Base-by-base conservation (phyloP, 2,329 filamentous ascomycete genomes). In the Daldinia sp. region DNA sequence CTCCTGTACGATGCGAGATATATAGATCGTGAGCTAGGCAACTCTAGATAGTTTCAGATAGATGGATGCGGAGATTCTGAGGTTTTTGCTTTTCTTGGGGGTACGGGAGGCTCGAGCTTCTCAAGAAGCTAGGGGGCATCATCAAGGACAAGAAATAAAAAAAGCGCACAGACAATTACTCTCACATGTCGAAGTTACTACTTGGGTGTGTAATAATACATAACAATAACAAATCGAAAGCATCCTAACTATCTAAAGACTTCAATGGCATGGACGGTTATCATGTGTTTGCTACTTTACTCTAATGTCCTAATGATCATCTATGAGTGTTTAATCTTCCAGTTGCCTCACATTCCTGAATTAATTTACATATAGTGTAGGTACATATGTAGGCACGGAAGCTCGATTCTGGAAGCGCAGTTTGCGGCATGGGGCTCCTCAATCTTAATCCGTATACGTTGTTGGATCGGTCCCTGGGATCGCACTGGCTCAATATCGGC, bases 91-190 rank as follows among this genome's bases (percentile, higher is more conserved):
- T 53, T 54, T 49, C n/a, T 29, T 37, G 48, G 27, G 21, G 30
- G n/a, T n/a, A 58, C 39, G 3, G 10, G 35, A 57, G 54, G 54
- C 15, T 57, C 34, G 30, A 39, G 47, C 63, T 35, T 43, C 51
- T 48, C n/a, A 29, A 43, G 39, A n/a, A 25, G 21, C 39, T 21
- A 43, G 39, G 39, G 39, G 21, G 11, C 25, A 43, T 43, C 13
- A 32, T 32, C 29, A 7, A 32, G 53, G 48, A 23, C 13, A 13
- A 13, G 21, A 34, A 9, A 21, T 15, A 48, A 41, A 21, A 25
- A 43, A 35, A 58, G 37, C 48, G 64, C 64, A 66, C 64, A 50
- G 64, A 66, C 56, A 25, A 25, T 10, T 9, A 10, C 39, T 67
- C 51, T 61, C 37, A 62, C 55, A 62, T 62, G 47, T 58, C 39